Conservation (phyloP, 768 basidiomycete species). For the Paxillus ammoniavirescens region DNA sequence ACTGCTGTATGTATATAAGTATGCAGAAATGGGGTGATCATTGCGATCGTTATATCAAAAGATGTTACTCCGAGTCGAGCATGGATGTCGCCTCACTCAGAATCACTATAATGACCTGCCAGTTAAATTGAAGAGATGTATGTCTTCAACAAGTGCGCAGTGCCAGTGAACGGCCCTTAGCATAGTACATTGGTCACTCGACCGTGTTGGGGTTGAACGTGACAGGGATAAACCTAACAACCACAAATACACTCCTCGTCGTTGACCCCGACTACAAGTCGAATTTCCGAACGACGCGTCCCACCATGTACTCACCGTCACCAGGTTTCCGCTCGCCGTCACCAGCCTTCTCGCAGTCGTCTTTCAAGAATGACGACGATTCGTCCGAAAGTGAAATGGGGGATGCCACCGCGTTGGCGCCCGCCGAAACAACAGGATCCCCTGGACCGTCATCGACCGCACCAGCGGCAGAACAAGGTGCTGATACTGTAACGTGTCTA, state of each 20-base stretch:
- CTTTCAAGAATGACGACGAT: conserved; percentile 24
- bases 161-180: too few relatives aligned
- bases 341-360: conserved; percentile 37
- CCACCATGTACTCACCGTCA: conserved; percentile 36
- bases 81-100: too few relatives aligned
- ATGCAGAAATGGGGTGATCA: too few relatives aligned
- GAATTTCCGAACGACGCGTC: conserved; percentile 6
- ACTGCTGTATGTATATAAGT: too few relatives aligned
- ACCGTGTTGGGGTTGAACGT: too few relatives aligned
- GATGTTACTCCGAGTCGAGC: too few relatives aligned
- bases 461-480: conserved; percentile 20
- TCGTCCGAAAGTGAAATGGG: conserved; percentile 27
- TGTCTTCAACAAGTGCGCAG: too few relatives aligned
- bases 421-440: conserved; percentile 11
- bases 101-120: too few relatives aligned
- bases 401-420: conserved; percentile 11
- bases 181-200: too few relatives aligned
- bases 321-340: conserved; percentile 41
- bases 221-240: not conserved
- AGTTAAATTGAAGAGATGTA: too few relatives aligned
- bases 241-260: not conserved
- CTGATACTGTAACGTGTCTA: conserved; percentile 70
- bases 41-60: too few relatives aligned
- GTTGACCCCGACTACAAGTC: not conserved
- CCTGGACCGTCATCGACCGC: conserved; percentile 23